Evolutionary conservation across 139 green algal genomes (phyloP).

Genomic region (Chlorella sp.): DNA sequence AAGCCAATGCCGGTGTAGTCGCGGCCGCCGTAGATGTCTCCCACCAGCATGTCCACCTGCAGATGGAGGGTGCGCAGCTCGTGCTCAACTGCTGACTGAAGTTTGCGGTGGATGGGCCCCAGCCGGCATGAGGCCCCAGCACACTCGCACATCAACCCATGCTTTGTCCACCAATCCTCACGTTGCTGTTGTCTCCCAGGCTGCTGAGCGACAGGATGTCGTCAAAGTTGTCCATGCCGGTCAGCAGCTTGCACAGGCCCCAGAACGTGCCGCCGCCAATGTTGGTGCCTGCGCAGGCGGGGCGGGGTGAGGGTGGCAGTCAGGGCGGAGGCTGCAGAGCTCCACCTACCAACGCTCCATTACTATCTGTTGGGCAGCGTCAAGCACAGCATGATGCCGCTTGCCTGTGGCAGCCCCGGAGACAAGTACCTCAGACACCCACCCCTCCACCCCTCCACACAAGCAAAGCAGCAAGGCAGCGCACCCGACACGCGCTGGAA

Average conservation of each 20-base stretch:
- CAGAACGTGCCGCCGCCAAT: slow-evolving; percentile 99
- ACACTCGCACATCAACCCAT: too few relatives aligned
- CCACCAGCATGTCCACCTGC: slow-evolving; percentile 99
- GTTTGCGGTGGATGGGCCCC: too few relatives aligned
- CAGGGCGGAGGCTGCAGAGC: too few relatives aligned
- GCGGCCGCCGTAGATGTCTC: slow-evolving; percentile 97
- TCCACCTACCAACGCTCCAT: too few relatives aligned
- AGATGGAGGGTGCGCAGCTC: too few relatives aligned
- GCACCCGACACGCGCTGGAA: slow-evolving; percentile 67
- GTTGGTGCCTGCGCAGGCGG: slow-evolving; percentile 88
- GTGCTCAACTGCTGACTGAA: too few relatives aligned
- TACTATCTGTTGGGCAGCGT: too few relatives aligned
- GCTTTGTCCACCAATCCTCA: slow-evolving; percentile 48
- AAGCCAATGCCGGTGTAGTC: slow-evolving; percentile 96
- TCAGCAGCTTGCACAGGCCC: slow-evolving; percentile 91
- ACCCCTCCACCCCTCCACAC: too few relatives aligned
- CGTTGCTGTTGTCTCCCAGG: slow-evolving; percentile 89
- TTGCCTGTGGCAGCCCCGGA: too few relatives aligned
- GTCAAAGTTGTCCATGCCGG: slow-evolving; percentile 85
- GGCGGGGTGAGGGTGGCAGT: background rate
- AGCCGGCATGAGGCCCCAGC: too few relatives aligned
- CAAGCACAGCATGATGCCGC: too few relatives aligned
- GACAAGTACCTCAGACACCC: too few relatives aligned
- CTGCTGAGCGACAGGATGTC: slow-evolving; percentile 95
- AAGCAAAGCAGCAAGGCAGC: background rate